Conservation (phyloP, 83 land plant species). For the Diphasiastrum complanatum region DNA sequence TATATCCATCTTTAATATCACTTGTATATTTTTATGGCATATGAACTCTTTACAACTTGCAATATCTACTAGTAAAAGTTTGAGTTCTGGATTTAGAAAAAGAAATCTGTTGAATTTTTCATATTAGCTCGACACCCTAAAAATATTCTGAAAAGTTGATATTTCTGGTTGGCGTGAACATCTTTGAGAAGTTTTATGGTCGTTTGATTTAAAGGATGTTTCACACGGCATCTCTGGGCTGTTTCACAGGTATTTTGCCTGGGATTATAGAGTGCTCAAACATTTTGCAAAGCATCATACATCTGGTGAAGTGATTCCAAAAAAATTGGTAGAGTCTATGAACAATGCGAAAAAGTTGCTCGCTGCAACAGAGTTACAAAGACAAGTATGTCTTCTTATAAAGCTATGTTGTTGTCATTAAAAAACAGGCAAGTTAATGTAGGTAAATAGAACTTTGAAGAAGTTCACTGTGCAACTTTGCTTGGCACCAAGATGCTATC, state of each 20-base stretch:
- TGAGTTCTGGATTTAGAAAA: no score
- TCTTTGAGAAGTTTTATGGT: constrained; percentile 5
- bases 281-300: constrained; percentile 73
- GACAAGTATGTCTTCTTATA: constrained; percentile 46
- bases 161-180: no score
- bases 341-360: constrained; percentile 70
- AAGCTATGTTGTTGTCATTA: neutral
- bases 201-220: neutral
- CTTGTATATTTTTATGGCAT: no score
- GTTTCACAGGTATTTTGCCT: constrained; percentile 69
- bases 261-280: constrained; percentile 83
- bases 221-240: constrained; percentile 1
- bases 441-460: no score
- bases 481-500: no score
- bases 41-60: no score
- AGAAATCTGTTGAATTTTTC: neutral
- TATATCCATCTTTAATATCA: no score
- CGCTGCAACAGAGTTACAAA: constrained; percentile 79
- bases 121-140: neutral
- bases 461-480: no score
- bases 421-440: no score
- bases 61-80: no score
- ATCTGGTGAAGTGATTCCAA: constrained; percentile 82
- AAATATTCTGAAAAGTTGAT: no score
- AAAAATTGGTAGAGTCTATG: constrained; percentile 68